These are phyloP conservation scores for Penicillium argentinense DNA, from an alignment of 495 filamentous ascomycete species.

Conservation along the genomic window DNA sequence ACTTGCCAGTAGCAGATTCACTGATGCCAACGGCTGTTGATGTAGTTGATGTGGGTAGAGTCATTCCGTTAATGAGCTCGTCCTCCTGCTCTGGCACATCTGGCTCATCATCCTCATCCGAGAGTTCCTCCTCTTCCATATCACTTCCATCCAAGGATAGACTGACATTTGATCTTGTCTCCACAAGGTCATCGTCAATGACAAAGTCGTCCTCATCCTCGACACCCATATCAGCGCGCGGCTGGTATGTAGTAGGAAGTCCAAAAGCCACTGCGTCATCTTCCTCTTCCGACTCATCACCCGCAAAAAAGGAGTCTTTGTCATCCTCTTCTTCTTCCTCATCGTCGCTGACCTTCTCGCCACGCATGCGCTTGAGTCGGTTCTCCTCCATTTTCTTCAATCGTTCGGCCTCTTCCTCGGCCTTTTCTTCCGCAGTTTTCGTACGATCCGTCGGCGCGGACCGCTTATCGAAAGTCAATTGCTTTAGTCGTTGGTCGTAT, in stretches of 20 bases:
- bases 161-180: conserved; percentile 53
- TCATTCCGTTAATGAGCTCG: conserved; percentile 45
- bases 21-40: conserved; percentile 28
- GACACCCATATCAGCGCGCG: conserved; percentile 49
- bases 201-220: conserved; percentile 93
- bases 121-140: conserved; percentile 49
- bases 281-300: conserved; percentile 39
- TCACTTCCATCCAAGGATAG: conserved; percentile 52
- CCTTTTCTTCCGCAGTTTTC: conserved; percentile 88
- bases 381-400: conserved; percentile 79
- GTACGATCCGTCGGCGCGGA: conserved; percentile 82
- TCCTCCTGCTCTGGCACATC: conserved; percentile 50
- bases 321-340: conserved; percentile 49
- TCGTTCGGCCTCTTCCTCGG: conserved; percentile 67
- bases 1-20: conserved; percentile 44
- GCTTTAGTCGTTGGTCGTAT: conserved; percentile 79
- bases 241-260: conserved; percentile 32
- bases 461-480: conserved; percentile 78
- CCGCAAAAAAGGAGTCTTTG: conserved; percentile 43
- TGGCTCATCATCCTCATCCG: conserved; percentile 53
- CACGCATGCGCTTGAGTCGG: conserved; percentile 53
- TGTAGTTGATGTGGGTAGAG: conserved; percentile 22
- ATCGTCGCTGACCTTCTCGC: conserved; percentile 40
- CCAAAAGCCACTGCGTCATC: conserved; percentile 60
- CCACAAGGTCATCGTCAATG: conserved; percentile 82